phyloP scores from a whole-genome alignment of 345 rosid species.

The Brassica incana region DNA sequence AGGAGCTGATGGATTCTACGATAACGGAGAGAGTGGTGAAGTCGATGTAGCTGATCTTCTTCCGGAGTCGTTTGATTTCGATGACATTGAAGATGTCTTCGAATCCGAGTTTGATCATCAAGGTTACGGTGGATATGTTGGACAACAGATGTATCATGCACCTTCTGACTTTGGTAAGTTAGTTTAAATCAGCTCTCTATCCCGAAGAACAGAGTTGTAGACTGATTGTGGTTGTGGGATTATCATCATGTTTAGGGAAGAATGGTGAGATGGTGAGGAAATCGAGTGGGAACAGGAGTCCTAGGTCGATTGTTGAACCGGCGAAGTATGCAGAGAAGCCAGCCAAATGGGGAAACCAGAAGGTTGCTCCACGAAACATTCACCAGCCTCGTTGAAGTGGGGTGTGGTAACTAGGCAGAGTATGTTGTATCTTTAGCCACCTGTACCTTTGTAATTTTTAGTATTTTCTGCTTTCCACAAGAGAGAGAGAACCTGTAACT shows the following conservation, averaged over 20 bases:
- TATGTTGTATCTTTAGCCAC: slow-evolving; percentile 26
- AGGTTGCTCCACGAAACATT: slow-evolving; percentile 51
- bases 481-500: slow-evolving; percentile 44
- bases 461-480: slow-evolving; percentile 38
- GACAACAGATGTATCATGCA: slow-evolving; percentile 18
- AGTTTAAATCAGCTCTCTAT: neutral
- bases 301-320: slow-evolving; percentile 26
- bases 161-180: slow-evolving; percentile 34
- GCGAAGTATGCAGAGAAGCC: slow-evolving; percentile 54
- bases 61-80: slow-evolving; percentile 68
- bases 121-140: slow-evolving; percentile 26
- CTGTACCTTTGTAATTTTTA: slow-evolving; percentile 35
- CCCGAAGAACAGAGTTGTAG: neutral
- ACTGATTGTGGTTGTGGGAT: neutral
- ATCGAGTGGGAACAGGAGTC: slow-evolving; percentile 26
- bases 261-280: slow-evolving; percentile 41
- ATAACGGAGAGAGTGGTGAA: slow-evolving; percentile 45
- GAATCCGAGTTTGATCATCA: slow-evolving; percentile 44
- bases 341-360: slow-evolving; percentile 43
- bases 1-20: slow-evolving; percentile 55
- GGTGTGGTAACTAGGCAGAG: neutral
- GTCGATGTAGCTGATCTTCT: slow-evolving; percentile 52
- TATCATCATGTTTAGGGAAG: slow-evolving; percentile 38
- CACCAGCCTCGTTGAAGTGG: slow-evolving; percentile 57
- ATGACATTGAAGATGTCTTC: slow-evolving; percentile 51